These are phyloP conservation scores for Coniochaeta sp. DNA, from an alignment of 2,329 filamentous ascomycete genomes.

Conservation along the genomic window DNA sequence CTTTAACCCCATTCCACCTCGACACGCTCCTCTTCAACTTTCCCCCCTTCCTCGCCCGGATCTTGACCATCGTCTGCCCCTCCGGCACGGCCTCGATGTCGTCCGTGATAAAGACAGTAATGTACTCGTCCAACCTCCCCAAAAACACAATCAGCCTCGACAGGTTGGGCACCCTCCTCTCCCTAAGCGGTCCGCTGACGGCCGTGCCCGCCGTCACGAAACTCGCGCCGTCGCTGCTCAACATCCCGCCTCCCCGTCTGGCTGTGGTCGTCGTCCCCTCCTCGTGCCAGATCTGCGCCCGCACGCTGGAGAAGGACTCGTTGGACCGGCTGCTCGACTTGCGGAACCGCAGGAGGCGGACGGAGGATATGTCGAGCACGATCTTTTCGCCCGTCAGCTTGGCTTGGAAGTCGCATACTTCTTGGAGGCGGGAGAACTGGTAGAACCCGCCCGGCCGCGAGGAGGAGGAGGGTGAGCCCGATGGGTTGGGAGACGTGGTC, in stretches of 20 bases:
- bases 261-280: constrained; percentile 2
- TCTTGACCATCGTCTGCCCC: constrained; percentile 17
- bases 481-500: constrained; percentile 6
- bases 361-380: constrained; percentile 19
- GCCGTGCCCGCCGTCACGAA: constrained; percentile 21
- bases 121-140: constrained; percentile 18
- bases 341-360: constrained; percentile 16
- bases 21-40: constrained; percentile 12
- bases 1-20: constrained; percentile 18
- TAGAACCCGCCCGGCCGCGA: constrained; percentile 18
- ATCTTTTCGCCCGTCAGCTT: constrained; percentile 20
- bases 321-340: constrained; percentile 11
- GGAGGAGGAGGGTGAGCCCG: background rate
- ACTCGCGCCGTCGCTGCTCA: constrained; percentile 16
- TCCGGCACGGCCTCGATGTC: constrained; percentile 18
- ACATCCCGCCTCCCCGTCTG: constrained; percentile 6
- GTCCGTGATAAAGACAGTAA: constrained; percentile 20
- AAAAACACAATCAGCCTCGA: constrained; percentile 19
- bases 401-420: constrained; percentile 20
- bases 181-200: constrained; percentile 18
- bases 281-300: constrained; percentile 23
- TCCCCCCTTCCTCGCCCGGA: constrained; percentile 19
- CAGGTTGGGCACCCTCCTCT: constrained; percentile 14
- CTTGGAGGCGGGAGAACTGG: constrained; percentile 15
- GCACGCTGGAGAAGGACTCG: constrained; percentile 17